Evolutionary conservation across 1,139 yeast species (phyloP).

Genomic region (Kurtzmaniella quercitrusa): DNA sequence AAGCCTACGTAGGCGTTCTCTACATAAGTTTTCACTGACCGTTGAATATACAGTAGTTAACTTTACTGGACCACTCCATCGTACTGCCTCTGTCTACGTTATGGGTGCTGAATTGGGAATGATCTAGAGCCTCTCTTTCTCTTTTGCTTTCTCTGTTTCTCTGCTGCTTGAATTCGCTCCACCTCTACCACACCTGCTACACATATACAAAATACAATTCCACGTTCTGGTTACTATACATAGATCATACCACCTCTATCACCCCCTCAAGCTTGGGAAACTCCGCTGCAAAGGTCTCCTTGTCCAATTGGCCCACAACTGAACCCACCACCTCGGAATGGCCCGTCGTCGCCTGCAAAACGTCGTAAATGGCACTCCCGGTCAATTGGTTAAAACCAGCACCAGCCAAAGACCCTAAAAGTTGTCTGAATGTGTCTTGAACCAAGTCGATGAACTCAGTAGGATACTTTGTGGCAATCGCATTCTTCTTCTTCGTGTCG

Average conservation of each 20-base stretch:
- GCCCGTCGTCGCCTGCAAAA: constrained; percentile 15
- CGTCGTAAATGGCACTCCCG: constrained; percentile 25
- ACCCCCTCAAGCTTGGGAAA: constrained; percentile 24
- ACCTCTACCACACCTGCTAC: neutral
- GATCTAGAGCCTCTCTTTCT: no score
- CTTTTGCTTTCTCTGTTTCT: no score
- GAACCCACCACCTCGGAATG: constrained; percentile 18
- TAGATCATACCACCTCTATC: constrained; percentile 7
- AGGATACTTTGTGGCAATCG: neutral
- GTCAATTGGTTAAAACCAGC: constrained; percentile 21
- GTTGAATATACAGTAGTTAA: no score
- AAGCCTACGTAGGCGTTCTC: no score
- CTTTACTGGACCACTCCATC: no score
- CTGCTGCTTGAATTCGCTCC: no score
- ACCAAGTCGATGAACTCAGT: constrained; percentile 3
- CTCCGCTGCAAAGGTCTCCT: constrained; percentile 29
- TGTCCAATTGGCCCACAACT: constrained; percentile 18
- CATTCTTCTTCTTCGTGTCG: constrained; percentile 4
- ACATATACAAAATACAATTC: neutral
- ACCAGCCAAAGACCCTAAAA: constrained; percentile 9
- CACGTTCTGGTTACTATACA: neutral
- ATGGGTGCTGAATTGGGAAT: no score
- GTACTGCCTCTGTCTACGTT: no score
- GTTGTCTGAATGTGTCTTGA: constrained; percentile 13
- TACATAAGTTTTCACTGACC: no score